Evolutionary conservation across 2,329 filamentous ascomycete genomes (phyloP), one percentile per base, ranked within the genome.

Genomic region (Ascochyta koolunga): DNA sequence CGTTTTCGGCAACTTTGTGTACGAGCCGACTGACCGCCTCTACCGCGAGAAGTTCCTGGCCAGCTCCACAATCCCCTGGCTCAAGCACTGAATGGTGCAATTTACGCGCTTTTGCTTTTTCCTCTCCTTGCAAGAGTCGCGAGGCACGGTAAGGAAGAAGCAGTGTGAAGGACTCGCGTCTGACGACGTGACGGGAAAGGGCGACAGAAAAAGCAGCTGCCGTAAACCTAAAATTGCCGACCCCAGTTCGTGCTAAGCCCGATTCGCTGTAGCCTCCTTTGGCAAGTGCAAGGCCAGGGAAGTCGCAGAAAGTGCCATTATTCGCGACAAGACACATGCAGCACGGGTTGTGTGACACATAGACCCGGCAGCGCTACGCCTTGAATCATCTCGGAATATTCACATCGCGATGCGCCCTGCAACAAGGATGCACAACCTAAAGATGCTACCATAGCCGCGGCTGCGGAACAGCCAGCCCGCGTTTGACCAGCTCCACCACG

Each of bases 371-470:
- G 44, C 58, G 54, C 60, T 56, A 57, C 49, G 50, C 53, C 54
- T 62, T 56, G 44, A 65, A 56, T 39, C 51, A 57, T 57, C 52
- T 64, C 63, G 61, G 63, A 67, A 52, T 42, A 51, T 65, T 62
- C 60, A 47, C 61, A 60, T 62, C 58, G 60, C 61, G 54, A 54
- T 50, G 47, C 54, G 41, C 44, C 58, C 56, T 64, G 60, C 55
- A 58, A 64, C 57, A 61, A 66, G 75, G 73, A 73, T 76, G 65
- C 67, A 65, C 67, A 69, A 69, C 70, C 66, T 69, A 59, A 60
- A 64, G 59, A 69, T 74, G 73, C 71, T 74, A 75, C 74, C 76
- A 76, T 74, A 69, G 60, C 69, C 74, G 75, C 72, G 75, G 74
- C 71, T 73, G 71, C 76, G 75, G 76, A 70, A 69, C 64, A 70